These are phyloP conservation scores for Cyclanthera cordifolia DNA, from an alignment of 306 rosid genomes.

Conservation along the genomic window DNA sequence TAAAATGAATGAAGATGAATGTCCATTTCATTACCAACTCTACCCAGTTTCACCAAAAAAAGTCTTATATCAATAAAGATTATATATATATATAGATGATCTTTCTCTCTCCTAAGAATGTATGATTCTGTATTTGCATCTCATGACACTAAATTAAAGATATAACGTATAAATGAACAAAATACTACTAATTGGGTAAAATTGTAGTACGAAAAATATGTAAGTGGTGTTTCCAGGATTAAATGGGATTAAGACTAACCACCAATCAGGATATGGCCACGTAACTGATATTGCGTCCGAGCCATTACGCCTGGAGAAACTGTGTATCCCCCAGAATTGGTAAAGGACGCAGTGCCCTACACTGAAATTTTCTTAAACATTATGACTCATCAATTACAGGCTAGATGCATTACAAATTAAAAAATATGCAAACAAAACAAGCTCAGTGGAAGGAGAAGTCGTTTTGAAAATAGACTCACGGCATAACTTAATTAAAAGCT, in stretches of 20 bases:
- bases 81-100: too few species aligned
- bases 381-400: neutral
- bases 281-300: slow-evolving; percentile 47
- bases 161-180: too few species aligned
- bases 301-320: slow-evolving; percentile 79
- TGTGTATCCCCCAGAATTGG: slow-evolving; percentile 51
- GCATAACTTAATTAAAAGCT: slow-evolving; percentile 27
- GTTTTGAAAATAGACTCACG: slow-evolving; percentile 60
- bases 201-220: neutral
- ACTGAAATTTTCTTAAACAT: slow-evolving; percentile 23
- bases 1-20: too few species aligned
- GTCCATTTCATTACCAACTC: too few species aligned
- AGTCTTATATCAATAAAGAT: too few species aligned
- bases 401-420: neutral
- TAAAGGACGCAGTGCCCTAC: slow-evolving; percentile 48
- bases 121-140: too few species aligned
- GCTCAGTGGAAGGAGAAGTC: slow-evolving; percentile 99
- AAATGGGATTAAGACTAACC: slow-evolving; percentile 43
- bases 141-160: too few species aligned
- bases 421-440: neutral
- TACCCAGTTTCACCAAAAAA: too few species aligned
- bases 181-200: too few species aligned
- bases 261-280: slow-evolving; percentile 79
- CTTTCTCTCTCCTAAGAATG: too few species aligned
- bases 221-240: slow-evolving; percentile 86